Conservation (phyloP, 495 filamentous ascomycete species). For the Clavariopsis aquatica region DNA sequence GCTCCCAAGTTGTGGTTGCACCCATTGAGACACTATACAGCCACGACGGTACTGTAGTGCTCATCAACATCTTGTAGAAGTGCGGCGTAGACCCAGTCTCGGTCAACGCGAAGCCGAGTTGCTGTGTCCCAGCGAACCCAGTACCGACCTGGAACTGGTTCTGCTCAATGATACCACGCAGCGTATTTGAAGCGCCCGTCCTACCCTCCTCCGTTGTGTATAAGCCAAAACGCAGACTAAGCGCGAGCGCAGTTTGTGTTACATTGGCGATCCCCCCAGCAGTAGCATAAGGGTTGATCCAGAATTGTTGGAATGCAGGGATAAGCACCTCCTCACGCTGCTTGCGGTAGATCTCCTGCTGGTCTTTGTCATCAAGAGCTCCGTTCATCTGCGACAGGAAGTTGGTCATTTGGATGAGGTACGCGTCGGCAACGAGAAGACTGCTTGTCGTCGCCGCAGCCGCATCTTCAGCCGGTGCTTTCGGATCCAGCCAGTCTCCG, state of each 20-base stretch:
- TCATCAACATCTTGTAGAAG: conserved; percentile 46
- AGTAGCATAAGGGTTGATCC: conserved; percentile 46
- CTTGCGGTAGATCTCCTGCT: background rate
- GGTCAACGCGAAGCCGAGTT: conserved; percentile 51
- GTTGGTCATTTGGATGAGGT: conserved; percentile 47
- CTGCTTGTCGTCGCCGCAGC: conserved; percentile 40
- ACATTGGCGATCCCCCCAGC: conserved; percentile 44
- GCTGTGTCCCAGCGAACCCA: conserved; percentile 58
- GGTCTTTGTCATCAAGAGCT: conserved; percentile 1
- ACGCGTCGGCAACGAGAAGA: conserved; percentile 50
- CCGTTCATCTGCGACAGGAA: conserved; percentile 13
- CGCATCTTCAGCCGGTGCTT: conserved; percentile 48
- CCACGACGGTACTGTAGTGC: conserved; percentile 52
- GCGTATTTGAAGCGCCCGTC: conserved; percentile 41
- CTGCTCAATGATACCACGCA: conserved; percentile 46
- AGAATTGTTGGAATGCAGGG: conserved; percentile 46
- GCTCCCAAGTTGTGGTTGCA: conserved; percentile 59
- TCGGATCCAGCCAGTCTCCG: conserved; percentile 59
- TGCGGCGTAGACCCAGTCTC: conserved; percentile 38
- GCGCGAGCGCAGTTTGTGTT: conserved; percentile 53
- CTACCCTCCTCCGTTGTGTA: conserved; percentile 44
- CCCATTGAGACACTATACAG: conserved; percentile 55
- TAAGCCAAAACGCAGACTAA: conserved; percentile 52
- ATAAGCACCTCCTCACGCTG: conserved; percentile 13
- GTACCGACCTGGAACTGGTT: conserved; percentile 54